Evolutionary conservation across 139 green algal genomes (phyloP).

Genomic region (Auxenochlorella pyrenoidosa): DNA sequence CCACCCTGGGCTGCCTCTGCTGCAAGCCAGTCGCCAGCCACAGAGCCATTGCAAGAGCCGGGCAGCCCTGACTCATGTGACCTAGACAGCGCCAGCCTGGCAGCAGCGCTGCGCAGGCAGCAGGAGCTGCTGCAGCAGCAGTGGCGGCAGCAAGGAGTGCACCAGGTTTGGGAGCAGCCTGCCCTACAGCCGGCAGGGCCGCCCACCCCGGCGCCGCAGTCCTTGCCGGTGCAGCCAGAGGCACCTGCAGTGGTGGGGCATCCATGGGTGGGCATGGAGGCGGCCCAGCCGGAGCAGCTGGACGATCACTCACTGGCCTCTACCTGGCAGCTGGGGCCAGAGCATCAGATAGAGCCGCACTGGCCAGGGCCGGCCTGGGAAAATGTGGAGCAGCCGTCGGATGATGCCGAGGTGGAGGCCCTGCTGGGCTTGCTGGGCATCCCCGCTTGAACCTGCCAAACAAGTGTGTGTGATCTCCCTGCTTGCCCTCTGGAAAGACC

Average conservation of each 20-base stretch:
- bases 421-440: constrained; percentile 13
- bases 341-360: neutral
- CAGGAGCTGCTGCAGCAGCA: constrained; percentile 6
- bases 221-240: neutral
- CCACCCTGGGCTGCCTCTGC: neutral
- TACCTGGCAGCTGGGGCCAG: neutral
- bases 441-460: too few relatives aligned
- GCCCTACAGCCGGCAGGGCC: neutral
- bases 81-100: neutral
- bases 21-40: neutral
- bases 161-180: neutral
- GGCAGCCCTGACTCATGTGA: neutral
- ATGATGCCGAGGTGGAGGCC: neutral
- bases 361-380: neutral
- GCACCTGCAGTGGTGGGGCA: neutral
- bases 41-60: too few relatives aligned
- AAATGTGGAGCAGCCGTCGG: neutral
- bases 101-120: constrained; percentile 6
- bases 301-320: neutral
- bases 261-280: neutral
- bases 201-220: neutral
- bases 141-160: neutral
- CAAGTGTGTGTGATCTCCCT: too few relatives aligned
- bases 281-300: neutral
- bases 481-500: too few relatives aligned